phyloP scores from a whole-genome alignment of 2,329 filamentous ascomycete species.

The Trichoderma lentiforme region DNA sequence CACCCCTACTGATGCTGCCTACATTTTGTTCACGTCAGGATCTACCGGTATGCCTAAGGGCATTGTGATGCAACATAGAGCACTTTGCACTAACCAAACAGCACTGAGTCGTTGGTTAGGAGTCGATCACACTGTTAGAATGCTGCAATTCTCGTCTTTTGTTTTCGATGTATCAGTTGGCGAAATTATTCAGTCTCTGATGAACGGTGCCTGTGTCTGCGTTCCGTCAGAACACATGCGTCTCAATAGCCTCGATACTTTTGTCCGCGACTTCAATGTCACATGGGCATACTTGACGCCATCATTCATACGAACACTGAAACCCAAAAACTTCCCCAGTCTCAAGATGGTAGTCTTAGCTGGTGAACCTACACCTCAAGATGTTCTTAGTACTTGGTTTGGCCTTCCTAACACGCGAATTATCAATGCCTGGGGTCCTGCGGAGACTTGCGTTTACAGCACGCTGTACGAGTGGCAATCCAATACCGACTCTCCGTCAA shows the following conservation, averaged over 20 bases:
- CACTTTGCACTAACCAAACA: slow-evolving; percentile 1
- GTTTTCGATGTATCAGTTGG: slow-evolving; percentile 18
- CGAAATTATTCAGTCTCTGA: slow-evolving; percentile 14
- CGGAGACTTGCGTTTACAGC: slow-evolving; percentile 18
- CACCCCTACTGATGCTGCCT: not conserved
- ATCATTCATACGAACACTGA: slow-evolving; percentile 1
- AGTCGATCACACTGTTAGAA: not conserved
- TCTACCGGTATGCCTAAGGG: slow-evolving; percentile 9
- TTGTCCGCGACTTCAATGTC: slow-evolving; percentile 9
- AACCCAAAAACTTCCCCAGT: not conserved
- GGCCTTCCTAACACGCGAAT: slow-evolving; percentile 11
- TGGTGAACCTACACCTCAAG: slow-evolving; percentile 16
- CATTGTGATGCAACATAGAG: slow-evolving; percentile 11
- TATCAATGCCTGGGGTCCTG: slow-evolving; percentile 23
- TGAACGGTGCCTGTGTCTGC: slow-evolving; percentile 7
- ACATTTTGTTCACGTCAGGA: slow-evolving; percentile 12
- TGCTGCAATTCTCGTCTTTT: slow-evolving; percentile 11
- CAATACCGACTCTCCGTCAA: slow-evolving; percentile 1
- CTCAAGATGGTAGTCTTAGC: slow-evolving; percentile 8
- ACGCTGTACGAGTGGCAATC: slow-evolving; percentile 9
- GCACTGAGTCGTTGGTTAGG: not conserved
- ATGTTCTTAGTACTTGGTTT: slow-evolving; percentile 18
- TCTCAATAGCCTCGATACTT: slow-evolving; percentile 12
- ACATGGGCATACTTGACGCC: slow-evolving; percentile 18
- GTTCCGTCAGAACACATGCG: slow-evolving; percentile 17